A percentile compares a stretch with the other conserved stretches of the same genome.
These are phyloP conservation scores for Pseudozyma tsukubaensis DNA, from an alignment of 1,284 basidiomycete genomes.

Conservation along the genomic window DNA sequence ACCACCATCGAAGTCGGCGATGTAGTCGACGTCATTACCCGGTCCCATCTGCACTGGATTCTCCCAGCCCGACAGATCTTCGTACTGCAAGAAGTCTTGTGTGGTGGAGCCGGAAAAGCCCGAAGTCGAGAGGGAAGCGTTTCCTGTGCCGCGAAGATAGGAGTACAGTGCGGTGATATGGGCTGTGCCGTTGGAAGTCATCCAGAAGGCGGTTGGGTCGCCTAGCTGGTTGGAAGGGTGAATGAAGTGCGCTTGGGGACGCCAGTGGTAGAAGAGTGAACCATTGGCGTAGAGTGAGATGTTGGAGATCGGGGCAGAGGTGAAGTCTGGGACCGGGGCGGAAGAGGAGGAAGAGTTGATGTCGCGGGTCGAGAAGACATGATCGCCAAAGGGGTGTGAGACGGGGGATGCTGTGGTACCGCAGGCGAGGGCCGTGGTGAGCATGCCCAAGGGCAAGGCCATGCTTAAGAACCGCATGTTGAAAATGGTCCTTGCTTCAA, in stretches of 20 bases:
- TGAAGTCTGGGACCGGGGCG: constrained; percentile 24
- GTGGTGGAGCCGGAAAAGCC: constrained; percentile 34
- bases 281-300: constrained; percentile 30
- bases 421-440: neutral
- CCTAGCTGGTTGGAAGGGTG: constrained; percentile 43
- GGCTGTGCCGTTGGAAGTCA: constrained; percentile 9
- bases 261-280: constrained; percentile 43
- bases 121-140: constrained; percentile 21
- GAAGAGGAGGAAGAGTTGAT: neutral
- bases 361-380: neutral
- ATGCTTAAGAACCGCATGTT: constrained; percentile 9
- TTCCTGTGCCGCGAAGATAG: constrained; percentile 20
- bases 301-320: constrained; percentile 26
- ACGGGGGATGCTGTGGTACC: too few relatives aligned
- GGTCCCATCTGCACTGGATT: constrained; percentile 35
- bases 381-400: neutral
- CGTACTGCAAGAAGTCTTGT: constrained; percentile 19
- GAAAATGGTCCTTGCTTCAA: neutral
- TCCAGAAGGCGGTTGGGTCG: constrained; percentile 43
- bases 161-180: constrained; percentile 39
- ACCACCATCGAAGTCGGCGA: constrained; percentile 44
- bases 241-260: constrained; percentile 38
- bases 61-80: constrained; percentile 25
- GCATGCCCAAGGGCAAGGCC: constrained; percentile 4
- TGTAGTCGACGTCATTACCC: constrained; percentile 29